phyloP scores from a whole-genome alignment of 768 basidiomycete species.

The Russula lepida region DNA sequence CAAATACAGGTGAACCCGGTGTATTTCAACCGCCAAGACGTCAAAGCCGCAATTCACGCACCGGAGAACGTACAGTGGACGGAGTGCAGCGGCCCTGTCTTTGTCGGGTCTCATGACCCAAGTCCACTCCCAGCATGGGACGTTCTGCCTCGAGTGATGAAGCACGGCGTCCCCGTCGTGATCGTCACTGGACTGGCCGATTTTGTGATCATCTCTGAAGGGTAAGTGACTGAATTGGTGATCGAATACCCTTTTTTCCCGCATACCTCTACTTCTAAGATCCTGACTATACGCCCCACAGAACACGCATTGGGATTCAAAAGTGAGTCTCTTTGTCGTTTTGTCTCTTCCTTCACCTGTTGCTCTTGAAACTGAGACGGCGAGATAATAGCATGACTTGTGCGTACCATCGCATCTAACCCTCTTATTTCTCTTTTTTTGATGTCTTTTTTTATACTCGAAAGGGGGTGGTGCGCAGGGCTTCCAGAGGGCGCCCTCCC shows the following conservation, averaged over 20 bases:
- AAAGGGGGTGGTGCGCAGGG: constrained; percentile 18
- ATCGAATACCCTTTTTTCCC: background rate
- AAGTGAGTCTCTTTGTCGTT: constrained; percentile 10
- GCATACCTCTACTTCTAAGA: background rate
- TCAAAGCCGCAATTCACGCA: constrained; percentile 21
- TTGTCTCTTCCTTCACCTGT: background rate
- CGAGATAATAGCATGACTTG: constrained; percentile 17
- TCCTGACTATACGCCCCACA: background rate
- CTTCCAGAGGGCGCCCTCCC: constrained; percentile 10
- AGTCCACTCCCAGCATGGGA: background rate
- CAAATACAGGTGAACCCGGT: constrained; percentile 16
- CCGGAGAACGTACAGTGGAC: constrained; percentile 15
- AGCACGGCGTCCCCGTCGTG: constrained; percentile 6
- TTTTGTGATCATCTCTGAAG: constrained; percentile 13
- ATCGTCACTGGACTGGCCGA: constrained; percentile 10
- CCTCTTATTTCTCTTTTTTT: background rate
- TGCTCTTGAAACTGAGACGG: background rate
- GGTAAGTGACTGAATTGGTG: constrained; percentile 4
- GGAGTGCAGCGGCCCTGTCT: constrained; percentile 15
- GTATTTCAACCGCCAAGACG: constrained; percentile 20
- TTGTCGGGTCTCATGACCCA: background rate
- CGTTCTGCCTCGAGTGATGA: constrained; percentile 16
- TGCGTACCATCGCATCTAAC: background rate
- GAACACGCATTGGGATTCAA: constrained; percentile 15
- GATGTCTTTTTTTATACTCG: background rate